Evolutionary conservation across 2,329 filamentous ascomycete species (phyloP), one percentile per base, ranked within the genome.

Genomic region (Aureobasidium sp.): DNA sequence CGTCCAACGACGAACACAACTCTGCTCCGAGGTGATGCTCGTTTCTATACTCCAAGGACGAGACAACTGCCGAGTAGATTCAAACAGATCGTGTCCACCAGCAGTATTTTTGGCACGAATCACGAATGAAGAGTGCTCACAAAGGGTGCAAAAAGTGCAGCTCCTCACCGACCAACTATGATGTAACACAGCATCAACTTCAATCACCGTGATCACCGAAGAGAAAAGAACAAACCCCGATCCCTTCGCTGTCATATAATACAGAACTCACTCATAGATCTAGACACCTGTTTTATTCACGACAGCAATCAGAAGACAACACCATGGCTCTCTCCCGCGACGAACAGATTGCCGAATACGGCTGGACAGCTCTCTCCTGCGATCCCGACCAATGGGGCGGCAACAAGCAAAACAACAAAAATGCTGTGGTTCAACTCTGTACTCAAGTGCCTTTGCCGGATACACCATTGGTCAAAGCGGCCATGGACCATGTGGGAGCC

Each of bases 381-480:
- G 54, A 57, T 17, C 54, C 54, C 15, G 15, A 19, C n/a, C 31
- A 38, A 47, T 57, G 54, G 54, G 29, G 53, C 27, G 53, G 53
- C 8, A 10, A 46, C 27, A 46, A 46, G 23, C 29, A 46, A 10
- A 19, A 47, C 42, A 37, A 57, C 43, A 37, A 27, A 11, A n/a
- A 37, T 4, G 31, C 42, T 46, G 13, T 27, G 7, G 31, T 15
- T 17, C 54, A 57, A 15, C 42, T 57, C 17, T 57, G 54, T 15
- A 29, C 11, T 47, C 11, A 47, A 1, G 29, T 57, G 17, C 5
- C 29, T 9, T 17, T 57, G 33, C 54, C 54, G 1, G 42, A 37
- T 21, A 37, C 54, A 6, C 21, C 54, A 8, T 25, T 57, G 42
- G 17, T 57, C 21, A 57, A 46, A 23, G 54, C 54, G 2, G 42